Percentiles rank a stretch among this genome's conserved stretches.
Evolutionary conservation across 1,284 basidiomycete species (phyloP).

Genomic region (Fistulina hepatica): DNA sequence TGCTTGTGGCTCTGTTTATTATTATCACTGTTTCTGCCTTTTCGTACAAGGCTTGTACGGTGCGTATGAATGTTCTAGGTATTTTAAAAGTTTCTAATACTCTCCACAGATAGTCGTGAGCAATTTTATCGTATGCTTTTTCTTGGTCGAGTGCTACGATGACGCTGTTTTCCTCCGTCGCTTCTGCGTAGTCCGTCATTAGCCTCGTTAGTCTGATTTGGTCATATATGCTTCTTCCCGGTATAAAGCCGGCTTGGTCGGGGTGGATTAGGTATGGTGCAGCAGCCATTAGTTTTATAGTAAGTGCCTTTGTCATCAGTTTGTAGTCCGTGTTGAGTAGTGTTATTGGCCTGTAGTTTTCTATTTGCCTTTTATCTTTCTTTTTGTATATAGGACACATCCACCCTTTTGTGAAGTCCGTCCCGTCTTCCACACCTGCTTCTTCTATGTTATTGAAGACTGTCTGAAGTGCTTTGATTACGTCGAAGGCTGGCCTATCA

Average conservation of each 20-base stretch:
- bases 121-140: conserved; percentile 10
- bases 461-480: conserved; percentile 3
- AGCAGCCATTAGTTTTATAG: conserved; percentile 7
- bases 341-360: conserved; percentile 25
- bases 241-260: conserved; percentile 18
- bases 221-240: conserved; percentile 15
- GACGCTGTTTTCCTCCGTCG: conserved; percentile 13
- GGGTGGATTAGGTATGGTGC: conserved; percentile 9
- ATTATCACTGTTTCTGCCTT: conserved; percentile 13
- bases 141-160: conserved; percentile 10
- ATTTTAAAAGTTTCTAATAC: conserved; percentile 9
- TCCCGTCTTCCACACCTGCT: conserved; percentile 7
- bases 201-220: conserved; percentile 12
- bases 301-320: conserved; percentile 11
- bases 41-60: conserved; percentile 14
- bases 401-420: conserved; percentile 21
- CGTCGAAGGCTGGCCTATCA: conserved; percentile 1
- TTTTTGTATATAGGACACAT: conserved; percentile 28
- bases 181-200: conserved; percentile 15
- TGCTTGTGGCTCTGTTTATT: conserved; percentile 16
- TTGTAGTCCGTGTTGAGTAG: conserved; percentile 15
- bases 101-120: conserved; percentile 14
- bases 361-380: conserved; percentile 17
- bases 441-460: conserved; percentile 13
- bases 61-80: conserved; percentile 13